Base-by-base conservation (phyloP, 345 rosid species). In the Lepidium didymum region DNA sequence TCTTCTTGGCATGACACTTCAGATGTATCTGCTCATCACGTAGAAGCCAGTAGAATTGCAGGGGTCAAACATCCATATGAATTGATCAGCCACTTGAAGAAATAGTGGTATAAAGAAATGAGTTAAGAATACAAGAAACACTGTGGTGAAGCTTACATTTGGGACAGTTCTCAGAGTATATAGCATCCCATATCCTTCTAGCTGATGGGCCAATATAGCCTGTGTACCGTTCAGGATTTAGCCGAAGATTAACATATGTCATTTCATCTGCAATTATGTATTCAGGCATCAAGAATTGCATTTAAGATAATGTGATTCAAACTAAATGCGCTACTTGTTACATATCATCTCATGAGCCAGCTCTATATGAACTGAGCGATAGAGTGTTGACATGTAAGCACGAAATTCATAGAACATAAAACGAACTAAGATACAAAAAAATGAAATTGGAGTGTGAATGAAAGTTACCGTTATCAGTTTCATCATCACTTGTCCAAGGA, bases 401-500 rank as follows among this genome's bases (percentile, higher is more conserved):
- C 27, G 16, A 35, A 68, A 42, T 38, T 33, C 55, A 64, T 38
- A 16, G 33, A 62, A 38, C 9, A 40, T 29, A 38, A 21, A 14
- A 62, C 0, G 38, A 5, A 1, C 3, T 1, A 35, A 23, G 14
- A 11, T 43, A 35, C 21, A 55, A 41, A 8, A 37, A 41, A 5
- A 36, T 10, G 21, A 27, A 29, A 34, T 10, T 7, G 23, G 46
- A 46, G 10, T 42, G 43, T 38, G 54, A 51, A 59, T 27, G 50
- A 64, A 67, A 47, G 36, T 69, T 41, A 94, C 97, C 96, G 43
- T 91, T 88, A 72, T 94, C 85, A 34, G 98, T 90, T 81, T 93
- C 98, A 65, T 93, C 97, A 62, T 90, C 98, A 76, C 83, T 70
- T 14, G 99, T 91, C 99, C 97, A 94, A 8, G 99, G 97, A 72